A percentile compares a stretch with the other conserved stretches of the same genome.
Conservation (phyloP, 768 basidiomycete species). For the Scleroderma bovista region DNA sequence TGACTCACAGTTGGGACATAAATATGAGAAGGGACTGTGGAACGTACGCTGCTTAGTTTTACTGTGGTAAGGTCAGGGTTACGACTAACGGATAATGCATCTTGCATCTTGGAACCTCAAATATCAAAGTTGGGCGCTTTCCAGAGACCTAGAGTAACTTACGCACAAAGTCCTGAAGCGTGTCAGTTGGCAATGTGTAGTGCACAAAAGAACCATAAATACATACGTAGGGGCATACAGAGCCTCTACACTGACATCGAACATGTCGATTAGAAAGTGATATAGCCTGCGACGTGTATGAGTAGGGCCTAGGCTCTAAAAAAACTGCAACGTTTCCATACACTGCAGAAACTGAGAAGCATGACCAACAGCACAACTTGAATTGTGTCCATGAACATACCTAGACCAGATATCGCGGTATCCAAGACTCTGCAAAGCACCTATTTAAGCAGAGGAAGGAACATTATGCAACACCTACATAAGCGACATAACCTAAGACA, state of each 20-base stretch:
- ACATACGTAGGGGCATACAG: constrained; percentile 25
- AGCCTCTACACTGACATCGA: constrained; percentile 16
- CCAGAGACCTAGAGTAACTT: constrained; percentile 8
- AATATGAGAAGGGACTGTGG: constrained; percentile 21
- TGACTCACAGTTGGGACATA: constrained; percentile 22
- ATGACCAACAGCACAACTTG: neutral
- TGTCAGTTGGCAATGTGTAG: neutral
- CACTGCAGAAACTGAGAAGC: constrained; percentile 21
- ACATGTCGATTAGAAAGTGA: constrained; percentile 22
- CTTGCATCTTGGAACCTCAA: constrained; percentile 17
- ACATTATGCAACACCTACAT: constrained; percentile 13
- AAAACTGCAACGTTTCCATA: constrained; percentile 5
- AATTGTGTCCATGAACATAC: constrained; percentile 11
- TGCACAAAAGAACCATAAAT: neutral
- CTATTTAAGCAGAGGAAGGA: neutral
- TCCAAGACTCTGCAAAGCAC: constrained; percentile 14
- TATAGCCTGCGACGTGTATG: constrained; percentile 21
- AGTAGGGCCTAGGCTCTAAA: neutral
- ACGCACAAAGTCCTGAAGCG: constrained; percentile 25
- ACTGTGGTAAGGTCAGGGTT: too few relatives aligned
- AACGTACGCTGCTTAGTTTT: neutral
- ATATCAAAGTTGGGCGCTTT: neutral
- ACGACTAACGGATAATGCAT: constrained; percentile 18
- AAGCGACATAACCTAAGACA: constrained; percentile 17
- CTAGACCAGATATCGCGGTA: constrained; percentile 19